Conservation (phyloP, 805 yeast species). For the Spathaspora hagerdaliae region DNA sequence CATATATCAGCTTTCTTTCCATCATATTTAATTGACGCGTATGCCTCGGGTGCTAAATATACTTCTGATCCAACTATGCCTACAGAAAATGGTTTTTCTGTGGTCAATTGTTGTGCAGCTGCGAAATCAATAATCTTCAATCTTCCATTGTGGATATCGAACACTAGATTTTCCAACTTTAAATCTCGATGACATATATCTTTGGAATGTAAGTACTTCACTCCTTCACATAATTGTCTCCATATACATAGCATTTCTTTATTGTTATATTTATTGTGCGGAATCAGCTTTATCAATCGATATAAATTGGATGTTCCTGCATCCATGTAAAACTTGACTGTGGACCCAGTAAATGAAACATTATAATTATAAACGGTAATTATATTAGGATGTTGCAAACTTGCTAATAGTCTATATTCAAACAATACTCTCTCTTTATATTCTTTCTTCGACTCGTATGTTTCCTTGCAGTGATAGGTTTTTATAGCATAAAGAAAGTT, state of each 20-base stretch:
- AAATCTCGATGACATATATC: conserved; percentile 48
- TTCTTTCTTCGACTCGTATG: conserved; percentile 35
- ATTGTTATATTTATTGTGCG: not conserved
- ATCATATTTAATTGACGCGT: conserved; percentile 30
- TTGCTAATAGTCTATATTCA: conserved; percentile 30
- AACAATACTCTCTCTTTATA: conserved; percentile 31
- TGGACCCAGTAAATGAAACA: conserved; percentile 15
- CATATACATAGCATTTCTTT: conserved; percentile 27
- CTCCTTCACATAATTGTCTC: conserved; percentile 38
- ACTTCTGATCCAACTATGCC: conserved; percentile 48
- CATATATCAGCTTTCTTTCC: conserved; percentile 44
- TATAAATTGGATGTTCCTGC: conserved; percentile 25
- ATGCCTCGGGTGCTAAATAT: conserved; percentile 48
- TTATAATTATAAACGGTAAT: conserved; percentile 30
- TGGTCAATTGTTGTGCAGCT: conserved; percentile 17
- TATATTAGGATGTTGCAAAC: conserved; percentile 29
- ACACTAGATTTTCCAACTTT: conserved; percentile 44
- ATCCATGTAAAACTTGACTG: conserved; percentile 28
- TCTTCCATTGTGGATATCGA: conserved; percentile 18
- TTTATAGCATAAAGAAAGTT: conserved; percentile 40
- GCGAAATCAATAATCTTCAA: conserved; percentile 46
- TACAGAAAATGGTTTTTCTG: conserved; percentile 14
- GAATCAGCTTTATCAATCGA: conserved; percentile 7
- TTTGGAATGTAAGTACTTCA: conserved; percentile 33
- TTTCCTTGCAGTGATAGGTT: conserved; percentile 37